Evolutionary conservation across 2,329 filamentous ascomycete genomes (phyloP), one percentile per base, ranked within the genome.

Genomic region (Pseudohalonectria lignicola): DNA sequence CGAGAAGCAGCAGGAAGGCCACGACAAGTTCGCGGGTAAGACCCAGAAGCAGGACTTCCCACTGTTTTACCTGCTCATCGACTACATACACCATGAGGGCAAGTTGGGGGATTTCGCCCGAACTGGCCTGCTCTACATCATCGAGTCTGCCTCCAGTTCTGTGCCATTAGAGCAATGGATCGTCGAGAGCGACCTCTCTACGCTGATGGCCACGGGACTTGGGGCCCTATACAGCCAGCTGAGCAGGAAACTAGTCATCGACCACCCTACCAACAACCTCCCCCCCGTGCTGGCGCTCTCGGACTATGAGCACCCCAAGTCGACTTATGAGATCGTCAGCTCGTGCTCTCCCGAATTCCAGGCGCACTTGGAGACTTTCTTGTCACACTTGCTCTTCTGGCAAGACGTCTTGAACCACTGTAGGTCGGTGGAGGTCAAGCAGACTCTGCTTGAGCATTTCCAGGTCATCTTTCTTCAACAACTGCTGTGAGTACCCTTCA

Each of bases 381-480:
- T 98, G 31, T 94, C 92, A 1, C 93, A 96, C 54, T 71, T 98
- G 35, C 68, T 93, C 5, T 98, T 98, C 54, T 98, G 92, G 92
- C 92, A 98, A 61, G 92, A 98, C 57, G 88, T 95, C 25, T 67
- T 98, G 43, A 92, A 96, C 56, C 90, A 96, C 59, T 98, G 92
- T 63, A 79, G 80, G 50, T 96, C 90, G 4, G 69, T 79, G 1
- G 90, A 96, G 54, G 86, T 98, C 48, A 92, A 90, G 55, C 86
- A 86, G 47, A 95, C 88, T 1, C 66, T 98, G 36, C 70, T 98
- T 23, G 92, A 98, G 55, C 92, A 98, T 60, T 98, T 98, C 53
- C 88, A 95, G 55, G 83, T 96, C 48, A 77, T 98, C 25, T 98
- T 98, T 56, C 66, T 98, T 37, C 86, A 95, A 58, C 92, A 98